phyloP scores from a whole-genome alignment of 257 asterid species.

The Gardenia jasminoides region DNA sequence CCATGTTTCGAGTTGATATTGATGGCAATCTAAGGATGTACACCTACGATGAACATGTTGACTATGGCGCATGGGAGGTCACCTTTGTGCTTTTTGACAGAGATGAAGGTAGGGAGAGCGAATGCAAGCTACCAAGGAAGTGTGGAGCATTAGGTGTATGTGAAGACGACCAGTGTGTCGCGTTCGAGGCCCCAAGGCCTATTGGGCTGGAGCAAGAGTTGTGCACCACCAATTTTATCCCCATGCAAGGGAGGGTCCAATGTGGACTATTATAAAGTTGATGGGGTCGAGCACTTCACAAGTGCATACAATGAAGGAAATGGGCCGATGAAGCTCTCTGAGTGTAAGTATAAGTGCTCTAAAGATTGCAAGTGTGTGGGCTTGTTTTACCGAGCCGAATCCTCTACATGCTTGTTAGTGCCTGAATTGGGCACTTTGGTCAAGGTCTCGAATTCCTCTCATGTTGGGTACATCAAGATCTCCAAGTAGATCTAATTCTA shows the following conservation, averaged over 20 bases:
- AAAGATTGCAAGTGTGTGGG: constrained; percentile 44
- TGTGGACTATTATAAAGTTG: constrained; percentile 36
- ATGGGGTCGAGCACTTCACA: constrained; percentile 33
- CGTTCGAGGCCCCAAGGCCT: constrained; percentile 41
- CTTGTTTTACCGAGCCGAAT: constrained; percentile 27
- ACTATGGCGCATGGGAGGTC: constrained; percentile 43
- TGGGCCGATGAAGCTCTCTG: constrained; percentile 32
- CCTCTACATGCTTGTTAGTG: constrained; percentile 37
- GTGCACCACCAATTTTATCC: constrained; percentile 34
- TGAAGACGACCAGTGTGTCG: constrained; percentile 44
- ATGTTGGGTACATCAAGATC: constrained; percentile 34
- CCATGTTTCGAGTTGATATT: constrained; percentile 41
- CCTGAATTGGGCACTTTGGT: constrained; percentile 31
- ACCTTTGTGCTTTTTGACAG: constrained; percentile 22
- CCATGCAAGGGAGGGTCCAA: constrained; percentile 30
- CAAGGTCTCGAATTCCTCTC: constrained; percentile 24
- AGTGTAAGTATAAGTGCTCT: constrained; percentile 30
- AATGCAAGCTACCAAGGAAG: constrained; percentile 31
- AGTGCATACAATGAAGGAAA: constrained; percentile 37
- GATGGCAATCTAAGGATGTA: constrained; percentile 49
- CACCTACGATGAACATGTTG: constrained; percentile 35
- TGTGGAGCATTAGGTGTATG: constrained; percentile 48
- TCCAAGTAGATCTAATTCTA: constrained; percentile 6
- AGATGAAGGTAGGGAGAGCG: constrained; percentile 15
- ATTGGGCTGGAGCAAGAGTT: constrained; percentile 43